These are phyloP conservation scores for Aureobasidium namibiae DNA, from an alignment of 2,329 filamentous ascomycete genomes.

Conservation along the genomic window DNA sequence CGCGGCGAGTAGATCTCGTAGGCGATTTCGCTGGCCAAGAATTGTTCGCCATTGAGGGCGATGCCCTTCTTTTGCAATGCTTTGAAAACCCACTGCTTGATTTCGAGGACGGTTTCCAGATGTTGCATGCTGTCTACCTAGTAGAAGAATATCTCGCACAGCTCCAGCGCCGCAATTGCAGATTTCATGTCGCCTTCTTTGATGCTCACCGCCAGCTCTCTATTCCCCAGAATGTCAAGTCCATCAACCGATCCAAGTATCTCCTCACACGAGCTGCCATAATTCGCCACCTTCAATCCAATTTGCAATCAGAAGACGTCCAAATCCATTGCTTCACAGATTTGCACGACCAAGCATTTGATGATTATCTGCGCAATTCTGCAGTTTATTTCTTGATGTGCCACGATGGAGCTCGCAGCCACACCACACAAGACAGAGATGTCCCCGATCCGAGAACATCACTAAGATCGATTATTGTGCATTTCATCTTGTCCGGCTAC, in stretches of 20 bases:
- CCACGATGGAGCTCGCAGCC: constrained; percentile 48
- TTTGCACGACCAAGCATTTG: constrained; percentile 36
- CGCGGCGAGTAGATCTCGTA: constrained; percentile 54
- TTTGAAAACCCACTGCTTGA: constrained; percentile 57
- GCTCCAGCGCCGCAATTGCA: constrained; percentile 55
- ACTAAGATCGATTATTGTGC: constrained; percentile 44
- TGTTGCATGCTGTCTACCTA: constrained; percentile 62
- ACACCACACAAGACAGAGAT: constrained; percentile 5
- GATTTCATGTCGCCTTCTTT: constrained; percentile 66
- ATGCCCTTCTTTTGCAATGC: constrained; percentile 59
- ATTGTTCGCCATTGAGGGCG: constrained; percentile 64
- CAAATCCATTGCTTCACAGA: constrained; percentile 32
- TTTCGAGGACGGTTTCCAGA: constrained; percentile 59
- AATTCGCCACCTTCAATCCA: constrained; percentile 52
- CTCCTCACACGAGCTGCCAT: constrained; percentile 55
- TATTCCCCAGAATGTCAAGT: constrained; percentile 38
- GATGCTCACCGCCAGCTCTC: constrained; percentile 48
- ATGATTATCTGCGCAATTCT: constrained; percentile 44
- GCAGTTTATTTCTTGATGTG: constrained; percentile 61
- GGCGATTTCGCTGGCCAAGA: constrained; percentile 70
- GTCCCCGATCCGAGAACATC: constrained; percentile 15
- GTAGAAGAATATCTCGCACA: constrained; percentile 58
- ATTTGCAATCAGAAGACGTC: constrained; percentile 25
- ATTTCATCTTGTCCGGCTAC: constrained; percentile 47
- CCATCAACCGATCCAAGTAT: constrained; percentile 42